A percentile compares a stretch with the other conserved stretches of the same genome.
Conservation (phyloP, 805 yeast species). For the Hanseniaspora vineae region DNA sequence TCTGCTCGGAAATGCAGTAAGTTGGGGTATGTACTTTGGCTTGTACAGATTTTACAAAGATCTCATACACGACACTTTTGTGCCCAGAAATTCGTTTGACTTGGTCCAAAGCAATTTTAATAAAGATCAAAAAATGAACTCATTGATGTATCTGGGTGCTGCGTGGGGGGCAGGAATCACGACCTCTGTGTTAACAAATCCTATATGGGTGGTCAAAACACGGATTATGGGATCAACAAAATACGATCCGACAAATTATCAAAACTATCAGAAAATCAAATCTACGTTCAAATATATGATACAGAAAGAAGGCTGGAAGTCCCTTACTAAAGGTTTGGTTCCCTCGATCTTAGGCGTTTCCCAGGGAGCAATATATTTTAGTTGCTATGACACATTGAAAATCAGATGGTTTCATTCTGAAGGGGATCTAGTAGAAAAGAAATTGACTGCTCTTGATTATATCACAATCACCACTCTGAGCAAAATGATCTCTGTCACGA, state of each 20-base stretch:
- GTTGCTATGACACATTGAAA: slow-evolving; percentile 73
- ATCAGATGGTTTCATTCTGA: slow-evolving; percentile 16
- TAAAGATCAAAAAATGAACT: slow-evolving; percentile 25
- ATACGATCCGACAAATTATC: slow-evolving; percentile 7
- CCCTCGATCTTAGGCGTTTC: slow-evolving; percentile 74
- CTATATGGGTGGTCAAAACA: slow-evolving; percentile 92
- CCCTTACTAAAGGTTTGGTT: slow-evolving; percentile 60
- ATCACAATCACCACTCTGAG: slow-evolving; percentile 54
- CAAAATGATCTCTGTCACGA: slow-evolving; percentile 52
- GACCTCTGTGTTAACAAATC: slow-evolving; percentile 74
- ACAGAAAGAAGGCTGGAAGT: slow-evolving; percentile 41
- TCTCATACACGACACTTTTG: slow-evolving; percentile 12
- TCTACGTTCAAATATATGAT: slow-evolving; percentile 42
- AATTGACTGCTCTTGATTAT: slow-evolving; percentile 41
- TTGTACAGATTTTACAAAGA: slow-evolving; percentile 55
- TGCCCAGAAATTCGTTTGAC: neutral
- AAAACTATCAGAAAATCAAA: slow-evolving; percentile 36
- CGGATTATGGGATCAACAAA: slow-evolving; percentile 50
- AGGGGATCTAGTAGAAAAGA: slow-evolving; percentile 6
- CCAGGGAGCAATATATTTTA: slow-evolving; percentile 82
- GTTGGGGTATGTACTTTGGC: slow-evolving; percentile 84
- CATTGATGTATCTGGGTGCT: slow-evolving; percentile 36
- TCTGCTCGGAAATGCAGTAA: slow-evolving; percentile 66
- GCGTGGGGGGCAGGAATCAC: slow-evolving; percentile 63
- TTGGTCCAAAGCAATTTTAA: slow-evolving; percentile 2